Conservation (phyloP, 768 basidiomycete species). For the Mycena haematopus region DNA sequence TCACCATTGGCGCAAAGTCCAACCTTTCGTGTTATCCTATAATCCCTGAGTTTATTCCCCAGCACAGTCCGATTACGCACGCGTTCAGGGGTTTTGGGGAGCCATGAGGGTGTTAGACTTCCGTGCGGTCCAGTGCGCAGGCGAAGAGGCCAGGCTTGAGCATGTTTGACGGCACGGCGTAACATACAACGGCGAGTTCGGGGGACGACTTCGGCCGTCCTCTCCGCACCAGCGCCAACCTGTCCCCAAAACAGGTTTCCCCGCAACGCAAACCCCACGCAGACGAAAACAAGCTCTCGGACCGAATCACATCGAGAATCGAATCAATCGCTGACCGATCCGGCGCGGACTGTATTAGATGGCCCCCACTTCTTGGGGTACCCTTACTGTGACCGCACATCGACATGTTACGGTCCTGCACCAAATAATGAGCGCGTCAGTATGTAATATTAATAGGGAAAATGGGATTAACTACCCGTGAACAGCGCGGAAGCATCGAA, state of each 20-base stretch:
- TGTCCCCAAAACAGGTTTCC: conserved; percentile 5
- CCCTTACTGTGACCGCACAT: neutral
- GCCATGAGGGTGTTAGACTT: conserved; percentile 17
- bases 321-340: conserved; percentile 6
- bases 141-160: conserved; percentile 23
- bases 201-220: conserved; percentile 1
- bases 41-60: conserved; percentile 14
- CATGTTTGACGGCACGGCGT: conserved; percentile 18
- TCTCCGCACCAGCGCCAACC: neutral
- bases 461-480: conserved; percentile 26
- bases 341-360: conserved; percentile 5
- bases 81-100: conserved; percentile 17
- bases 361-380: neutral
- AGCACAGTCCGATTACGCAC: conserved; percentile 2
- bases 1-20: conserved; percentile 5
- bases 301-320: conserved; percentile 11
- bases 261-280: conserved; percentile 9
- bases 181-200: conserved; percentile 13
- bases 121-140: conserved; percentile 12
- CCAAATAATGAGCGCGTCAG: conserved; percentile 16
- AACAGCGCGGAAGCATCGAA: conserved; percentile 28
- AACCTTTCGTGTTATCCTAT: conserved; percentile 17
- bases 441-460: conserved; percentile 23
- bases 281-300: conserved; percentile 13
- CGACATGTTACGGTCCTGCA: conserved; percentile 4